Evolutionary conservation across 305 asterid species (phyloP).

Genomic region (Fraxinus sp.): DNA sequence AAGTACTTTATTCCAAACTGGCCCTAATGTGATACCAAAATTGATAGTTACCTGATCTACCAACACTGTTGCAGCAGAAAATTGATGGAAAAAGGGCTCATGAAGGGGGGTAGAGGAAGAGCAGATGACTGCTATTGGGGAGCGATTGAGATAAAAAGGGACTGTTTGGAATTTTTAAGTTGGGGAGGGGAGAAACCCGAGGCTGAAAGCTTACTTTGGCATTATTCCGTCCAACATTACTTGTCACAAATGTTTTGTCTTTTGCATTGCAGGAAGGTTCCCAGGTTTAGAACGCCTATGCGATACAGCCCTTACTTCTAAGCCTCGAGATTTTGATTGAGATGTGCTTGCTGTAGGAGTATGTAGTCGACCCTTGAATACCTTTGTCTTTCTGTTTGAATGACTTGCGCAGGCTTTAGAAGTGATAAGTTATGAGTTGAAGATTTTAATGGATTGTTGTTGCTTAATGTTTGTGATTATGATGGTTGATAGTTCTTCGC

Average conservation of each 20-base stretch:
- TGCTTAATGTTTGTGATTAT: too few species aligned
- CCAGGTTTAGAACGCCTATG: constrained; percentile 53
- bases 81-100: background rate
- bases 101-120: background rate
- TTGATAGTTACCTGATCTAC: too few species aligned
- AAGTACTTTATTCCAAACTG: too few species aligned
- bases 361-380: background rate
- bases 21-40: too few species aligned
- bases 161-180: background rate
- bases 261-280: constrained; percentile 42
- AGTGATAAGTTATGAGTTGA: too few species aligned
- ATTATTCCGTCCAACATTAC: background rate
- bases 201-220: background rate
- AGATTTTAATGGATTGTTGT: too few species aligned
- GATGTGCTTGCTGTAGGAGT: background rate
- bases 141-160: background rate
- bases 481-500: too few species aligned
- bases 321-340: constrained; percentile 17
- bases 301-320: constrained; percentile 56
- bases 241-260: too few species aligned
- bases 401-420: background rate
- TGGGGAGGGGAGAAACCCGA: background rate
- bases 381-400: constrained; percentile 5
- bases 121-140: background rate
- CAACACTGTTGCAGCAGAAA: background rate